Conservation (phyloP, 208 protist genomes). For the Acanthamoeba lenticulata region DNA sequence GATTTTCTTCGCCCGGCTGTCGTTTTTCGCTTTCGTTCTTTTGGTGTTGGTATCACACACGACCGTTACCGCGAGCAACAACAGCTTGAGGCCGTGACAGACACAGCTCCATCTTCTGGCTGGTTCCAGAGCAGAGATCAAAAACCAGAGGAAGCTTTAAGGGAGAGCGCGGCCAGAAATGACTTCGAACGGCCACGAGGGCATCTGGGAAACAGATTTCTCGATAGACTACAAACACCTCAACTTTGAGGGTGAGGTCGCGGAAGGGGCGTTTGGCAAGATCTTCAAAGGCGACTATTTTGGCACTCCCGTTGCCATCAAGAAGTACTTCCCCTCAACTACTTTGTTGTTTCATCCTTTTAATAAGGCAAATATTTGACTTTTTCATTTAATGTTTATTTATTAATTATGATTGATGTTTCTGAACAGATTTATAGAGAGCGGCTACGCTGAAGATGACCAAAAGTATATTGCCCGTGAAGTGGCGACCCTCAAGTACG, state of each 20-base stretch:
- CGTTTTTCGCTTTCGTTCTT: not conserved
- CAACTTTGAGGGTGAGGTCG: constrained; percentile 2
- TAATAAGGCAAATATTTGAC: not conserved
- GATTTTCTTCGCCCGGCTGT: not conserved
- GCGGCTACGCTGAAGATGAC: constrained; percentile 9
- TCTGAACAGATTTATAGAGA: constrained; percentile 20
- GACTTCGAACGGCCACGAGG: not conserved
- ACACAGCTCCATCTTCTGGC: not conserved
- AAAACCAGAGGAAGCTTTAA: not conserved
- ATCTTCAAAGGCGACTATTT: constrained; percentile 56
- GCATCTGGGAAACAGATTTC: not conserved
- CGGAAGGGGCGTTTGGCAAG: constrained; percentile 15
- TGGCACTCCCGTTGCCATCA: constrained; percentile 52
- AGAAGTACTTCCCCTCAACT: not conserved
- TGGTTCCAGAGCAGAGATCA: not conserved
- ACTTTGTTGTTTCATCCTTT: not conserved
- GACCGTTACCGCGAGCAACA: not conserved
- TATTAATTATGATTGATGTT: not conserved
- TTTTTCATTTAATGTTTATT: no score
- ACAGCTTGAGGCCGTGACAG: not conserved
- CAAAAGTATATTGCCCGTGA: constrained; percentile 43
- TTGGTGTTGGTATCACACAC: not conserved
- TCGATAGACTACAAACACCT: constrained; percentile 4
- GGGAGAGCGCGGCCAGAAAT: not conserved
- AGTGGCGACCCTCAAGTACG: constrained; percentile 25